Evolutionary conservation across 768 basidiomycete species (phyloP).

Genomic region (Kwoniella dendrophila): DNA sequence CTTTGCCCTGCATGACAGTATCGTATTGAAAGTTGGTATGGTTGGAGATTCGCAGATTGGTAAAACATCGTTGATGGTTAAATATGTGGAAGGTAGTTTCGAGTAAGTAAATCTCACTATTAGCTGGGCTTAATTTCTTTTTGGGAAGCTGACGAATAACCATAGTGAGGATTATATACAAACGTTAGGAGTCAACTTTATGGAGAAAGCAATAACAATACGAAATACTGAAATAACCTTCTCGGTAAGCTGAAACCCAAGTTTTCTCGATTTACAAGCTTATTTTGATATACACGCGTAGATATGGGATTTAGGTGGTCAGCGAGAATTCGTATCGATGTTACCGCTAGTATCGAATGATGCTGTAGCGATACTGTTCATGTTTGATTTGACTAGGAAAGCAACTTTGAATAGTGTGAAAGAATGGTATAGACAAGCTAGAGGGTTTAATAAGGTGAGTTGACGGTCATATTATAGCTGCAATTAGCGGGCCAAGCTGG

Average conservation of each 20-base stretch:
- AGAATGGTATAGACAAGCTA: constrained; percentile 99
- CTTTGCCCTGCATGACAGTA: too few species aligned
- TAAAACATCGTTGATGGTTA: constrained; percentile 99
- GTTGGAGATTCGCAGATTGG: constrained; percentile 99
- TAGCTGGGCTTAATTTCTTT: background rate
- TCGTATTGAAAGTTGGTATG: constrained; percentile 99
- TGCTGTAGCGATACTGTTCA: constrained; percentile 98
- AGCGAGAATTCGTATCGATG: constrained; percentile 99
- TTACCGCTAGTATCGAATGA: constrained; percentile 97
- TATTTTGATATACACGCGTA: constrained; percentile 10
- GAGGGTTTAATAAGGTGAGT: constrained; percentile 96
- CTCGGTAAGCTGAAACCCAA: constrained; percentile 60
- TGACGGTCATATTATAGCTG: too few species aligned
- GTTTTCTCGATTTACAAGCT: background rate
- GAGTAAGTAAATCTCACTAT: constrained; percentile 60
- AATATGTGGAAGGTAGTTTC: constrained; percentile 98
- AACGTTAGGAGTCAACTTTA: constrained; percentile 99
- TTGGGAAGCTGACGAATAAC: constrained; percentile 8
- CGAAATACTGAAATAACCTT: constrained; percentile 98
- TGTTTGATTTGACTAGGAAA: constrained; percentile 98
- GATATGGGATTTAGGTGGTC: constrained; percentile 96
- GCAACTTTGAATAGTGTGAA: constrained; percentile 97
- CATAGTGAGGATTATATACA: constrained; percentile 93
- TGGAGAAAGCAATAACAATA: constrained; percentile 99
- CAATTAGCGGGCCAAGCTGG: too few species aligned